These are phyloP conservation scores for Amanita rimosa DNA, from an alignment of 768 basidiomycete species.

Conservation along the genomic window DNA sequence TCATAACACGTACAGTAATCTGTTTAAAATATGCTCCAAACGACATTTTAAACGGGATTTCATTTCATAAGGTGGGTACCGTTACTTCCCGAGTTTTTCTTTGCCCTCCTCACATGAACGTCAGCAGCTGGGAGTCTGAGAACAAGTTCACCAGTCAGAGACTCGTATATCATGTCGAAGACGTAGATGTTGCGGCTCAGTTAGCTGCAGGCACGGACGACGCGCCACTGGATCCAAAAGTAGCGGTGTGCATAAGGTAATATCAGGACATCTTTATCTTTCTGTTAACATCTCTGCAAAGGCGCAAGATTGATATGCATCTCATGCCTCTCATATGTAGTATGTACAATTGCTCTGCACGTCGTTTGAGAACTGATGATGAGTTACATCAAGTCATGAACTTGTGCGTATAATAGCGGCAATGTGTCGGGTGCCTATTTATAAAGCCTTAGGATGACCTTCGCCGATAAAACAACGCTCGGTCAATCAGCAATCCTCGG, in stretches of 20 bases:
- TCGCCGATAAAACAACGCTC: slow-evolving; percentile 67
- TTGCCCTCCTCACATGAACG: slow-evolving; percentile 19
- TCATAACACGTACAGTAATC: background rate
- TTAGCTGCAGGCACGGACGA: slow-evolving; percentile 31
- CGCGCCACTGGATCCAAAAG: slow-evolving; percentile 32
- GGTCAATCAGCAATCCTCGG: slow-evolving; percentile 66
- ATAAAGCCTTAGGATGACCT: slow-evolving; percentile 47
- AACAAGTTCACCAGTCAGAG: slow-evolving; percentile 17
- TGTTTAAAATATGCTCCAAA: background rate
- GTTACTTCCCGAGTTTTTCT: background rate
- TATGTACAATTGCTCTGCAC: slow-evolving; percentile 24
- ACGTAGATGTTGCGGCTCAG: slow-evolving; percentile 50
- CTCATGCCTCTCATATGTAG: slow-evolving; percentile 77
- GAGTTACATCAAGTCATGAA: slow-evolving; percentile 41
- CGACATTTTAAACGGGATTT: background rate
- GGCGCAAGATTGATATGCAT: slow-evolving; percentile 65
- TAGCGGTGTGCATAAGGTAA: slow-evolving; percentile 33
- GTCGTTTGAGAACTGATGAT: slow-evolving; percentile 3
- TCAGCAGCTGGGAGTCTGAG: slow-evolving; percentile 25
- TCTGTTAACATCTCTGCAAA: slow-evolving; percentile 12
- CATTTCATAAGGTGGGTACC: slow-evolving; percentile 1
- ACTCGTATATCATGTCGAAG: slow-evolving; percentile 19
- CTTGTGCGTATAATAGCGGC: slow-evolving; percentile 25
- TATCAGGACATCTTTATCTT: background rate
- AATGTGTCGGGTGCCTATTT: slow-evolving; percentile 1